Evolutionary conservation across 768 basidiomycete species (phyloP), one percentile per base, ranked within the genome.

Genomic region (Serpula lacrymans): DNA sequence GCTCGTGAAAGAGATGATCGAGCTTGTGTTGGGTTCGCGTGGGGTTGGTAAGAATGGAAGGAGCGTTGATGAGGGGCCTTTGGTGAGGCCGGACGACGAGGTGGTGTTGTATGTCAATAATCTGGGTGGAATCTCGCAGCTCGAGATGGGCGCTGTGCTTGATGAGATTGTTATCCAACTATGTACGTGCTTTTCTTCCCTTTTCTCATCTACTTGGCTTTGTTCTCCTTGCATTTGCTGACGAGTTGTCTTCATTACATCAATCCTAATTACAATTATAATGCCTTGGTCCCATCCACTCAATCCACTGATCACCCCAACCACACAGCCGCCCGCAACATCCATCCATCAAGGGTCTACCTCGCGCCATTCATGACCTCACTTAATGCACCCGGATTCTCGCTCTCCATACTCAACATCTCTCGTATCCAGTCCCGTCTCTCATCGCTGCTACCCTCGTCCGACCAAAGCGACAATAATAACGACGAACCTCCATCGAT

Each of bases 351-450:
- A 12, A 59, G 76, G 13, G 62, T 76, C 8, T 75, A 75, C 51
- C 56, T 61, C 6, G 71, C 74, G 3, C 55, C 71, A 2, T 80
- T 71, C 55, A 78, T 80, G 75, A 77, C 77, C 2, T 77, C 75
- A 6, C 67, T 80, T 44, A 78, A 79, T 50, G 74, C 74, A n/a
- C 77, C 78, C 1, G 77, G 77, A 18, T 72, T 79, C 51, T 78
- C 75, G 2, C 55, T 78, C 29, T 75, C 74, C 12, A 52, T 77
- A 4, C 60, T 78, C 10, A 77, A 79, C 46, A 47, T 70, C 18
- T 65, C 70, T n/a, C 56, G 53, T 25, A 35, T 41, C 17, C 30
- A 55, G 14, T n/a, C 27, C 27, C 27, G 9, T 28, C 27, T 9
- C n/a, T n/a, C n/a, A 28, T 28, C 27, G 27, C n/a, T n/a, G n/a